Conservation (phyloP, 2,329 filamentous ascomycete genomes). For the Rutstroemia sp. region DNA sequence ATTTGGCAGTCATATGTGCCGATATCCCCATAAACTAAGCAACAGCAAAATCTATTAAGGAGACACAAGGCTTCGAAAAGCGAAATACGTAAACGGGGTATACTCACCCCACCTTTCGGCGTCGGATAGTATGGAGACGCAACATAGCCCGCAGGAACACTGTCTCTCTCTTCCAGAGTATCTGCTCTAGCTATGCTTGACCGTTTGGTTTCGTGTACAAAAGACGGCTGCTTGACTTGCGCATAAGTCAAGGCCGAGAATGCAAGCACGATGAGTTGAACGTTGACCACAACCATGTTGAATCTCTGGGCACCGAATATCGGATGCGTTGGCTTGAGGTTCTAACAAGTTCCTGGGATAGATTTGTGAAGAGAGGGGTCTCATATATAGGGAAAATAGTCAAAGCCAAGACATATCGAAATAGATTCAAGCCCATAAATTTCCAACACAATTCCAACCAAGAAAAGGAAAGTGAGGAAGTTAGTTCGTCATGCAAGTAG, state of each 20-base stretch:
- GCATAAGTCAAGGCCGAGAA: background rate
- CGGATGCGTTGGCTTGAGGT: no score
- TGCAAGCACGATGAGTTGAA: background rate
- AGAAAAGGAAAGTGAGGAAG: background rate
- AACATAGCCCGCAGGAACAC: slow-evolving; percentile 22
- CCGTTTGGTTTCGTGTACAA: background rate
- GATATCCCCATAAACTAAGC: no score
- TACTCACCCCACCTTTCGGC: slow-evolving; percentile 46
- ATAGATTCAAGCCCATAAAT: background rate
- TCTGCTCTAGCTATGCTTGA: background rate
- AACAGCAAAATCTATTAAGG: no score
- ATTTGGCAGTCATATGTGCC: no score
- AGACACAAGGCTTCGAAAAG: no score
- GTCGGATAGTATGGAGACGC: slow-evolving; percentile 27
- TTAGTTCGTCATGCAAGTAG: background rate
- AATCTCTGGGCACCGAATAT: background rate
- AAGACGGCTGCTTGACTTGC: slow-evolving; percentile 1
- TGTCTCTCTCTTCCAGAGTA: background rate
- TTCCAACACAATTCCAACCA: background rate
- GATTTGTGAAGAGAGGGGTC: background rate
- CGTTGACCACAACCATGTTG: background rate
- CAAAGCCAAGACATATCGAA: background rate
- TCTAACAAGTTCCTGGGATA: no score
- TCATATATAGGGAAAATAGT: background rate
- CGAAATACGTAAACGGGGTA: no score